phyloP scores from a whole-genome alignment of 2,329 filamentous ascomycete genomes.

The Penicillium nordicum region DNA sequence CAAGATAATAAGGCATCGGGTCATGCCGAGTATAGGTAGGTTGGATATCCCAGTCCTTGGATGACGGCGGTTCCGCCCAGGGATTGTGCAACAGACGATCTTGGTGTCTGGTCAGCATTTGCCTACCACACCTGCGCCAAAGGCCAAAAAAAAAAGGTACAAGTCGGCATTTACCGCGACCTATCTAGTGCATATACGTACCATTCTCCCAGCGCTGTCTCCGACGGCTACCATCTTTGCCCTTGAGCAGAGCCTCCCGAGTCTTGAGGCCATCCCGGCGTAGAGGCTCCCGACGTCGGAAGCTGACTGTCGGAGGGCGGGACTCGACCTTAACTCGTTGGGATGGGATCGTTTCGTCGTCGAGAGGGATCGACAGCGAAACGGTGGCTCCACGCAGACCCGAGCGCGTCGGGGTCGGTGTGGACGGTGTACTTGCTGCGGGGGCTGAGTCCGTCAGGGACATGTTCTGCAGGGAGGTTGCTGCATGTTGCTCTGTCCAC shows the following conservation, averaged over 20 bases:
- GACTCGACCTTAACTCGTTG: slow-evolving; percentile 30
- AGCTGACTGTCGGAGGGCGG: slow-evolving; percentile 39
- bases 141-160: neutral
- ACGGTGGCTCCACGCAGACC: slow-evolving; percentile 53
- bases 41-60: slow-evolving; percentile 76
- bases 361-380: slow-evolving; percentile 71
- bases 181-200: slow-evolving; percentile 40
- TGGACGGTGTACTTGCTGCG: slow-evolving; percentile 43
- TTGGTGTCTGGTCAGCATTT: slow-evolving; percentile 41
- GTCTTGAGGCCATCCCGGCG: slow-evolving; percentile 61
- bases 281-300: slow-evolving; percentile 53
- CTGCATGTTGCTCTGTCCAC: slow-evolving; percentile 55
- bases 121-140: neutral
- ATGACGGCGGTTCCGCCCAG: slow-evolving; percentile 75
- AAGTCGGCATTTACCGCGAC: neutral
- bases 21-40: slow-evolving; percentile 74
- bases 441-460: slow-evolving; percentile 29
- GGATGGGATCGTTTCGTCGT: slow-evolving; percentile 48
- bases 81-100: slow-evolving; percentile 85
- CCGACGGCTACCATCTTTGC: slow-evolving; percentile 84
- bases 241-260: slow-evolving; percentile 76
- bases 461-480: slow-evolving; percentile 37
- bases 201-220: slow-evolving; percentile 94
- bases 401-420: slow-evolving; percentile 53
- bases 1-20: slow-evolving; percentile 81